These are phyloP conservation scores for Astragalus membranaceus DNA, from an alignment of 306 rosid genomes.

Conservation along the genomic window DNA sequence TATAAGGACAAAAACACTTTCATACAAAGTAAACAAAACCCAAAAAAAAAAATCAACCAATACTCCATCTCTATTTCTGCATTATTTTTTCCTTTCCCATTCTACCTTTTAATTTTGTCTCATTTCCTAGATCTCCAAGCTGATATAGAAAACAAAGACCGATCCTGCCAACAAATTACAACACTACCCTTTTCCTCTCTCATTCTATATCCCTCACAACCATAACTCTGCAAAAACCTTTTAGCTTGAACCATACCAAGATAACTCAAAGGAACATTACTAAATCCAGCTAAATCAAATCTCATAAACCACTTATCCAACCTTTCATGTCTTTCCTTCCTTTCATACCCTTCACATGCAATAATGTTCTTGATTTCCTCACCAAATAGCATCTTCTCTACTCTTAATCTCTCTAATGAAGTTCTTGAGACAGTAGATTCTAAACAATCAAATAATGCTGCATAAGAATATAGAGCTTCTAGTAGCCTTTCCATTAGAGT, in stretches of 20 bases:
- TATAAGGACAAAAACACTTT: constrained; percentile 18
- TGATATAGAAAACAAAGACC: constrained; percentile 23
- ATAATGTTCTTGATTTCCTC: constrained; percentile 27
- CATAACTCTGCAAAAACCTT: constrained; percentile 13
- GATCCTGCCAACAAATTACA: constrained; percentile 20
- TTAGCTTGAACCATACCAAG: constrained; percentile 18
- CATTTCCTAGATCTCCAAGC: constrained; percentile 26
- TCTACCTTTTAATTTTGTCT: neutral
- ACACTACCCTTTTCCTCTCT: constrained; percentile 26
- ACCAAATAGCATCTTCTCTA: constrained; percentile 22
- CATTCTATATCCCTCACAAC: constrained; percentile 23
- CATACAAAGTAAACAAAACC: constrained; percentile 8
- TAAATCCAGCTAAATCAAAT: constrained; percentile 15
- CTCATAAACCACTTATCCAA: constrained; percentile 20
- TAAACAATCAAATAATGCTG: constrained; percentile 27
- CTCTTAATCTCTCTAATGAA: constrained; percentile 12
- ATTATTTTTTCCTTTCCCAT: neutral
- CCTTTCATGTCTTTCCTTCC: constrained; percentile 25
- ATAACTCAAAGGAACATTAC: constrained; percentile 19
- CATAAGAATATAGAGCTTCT: constrained; percentile 25
- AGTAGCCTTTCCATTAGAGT: constrained; percentile 19
- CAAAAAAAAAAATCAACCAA: neutral
- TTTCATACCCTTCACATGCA: constrained; percentile 19
- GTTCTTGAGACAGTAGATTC: constrained; percentile 21
- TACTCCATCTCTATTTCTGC: neutral